Evolutionary conservation across 2,329 filamentous ascomycete species (phyloP).

Genomic region (Neobulgaria alba): DNA sequence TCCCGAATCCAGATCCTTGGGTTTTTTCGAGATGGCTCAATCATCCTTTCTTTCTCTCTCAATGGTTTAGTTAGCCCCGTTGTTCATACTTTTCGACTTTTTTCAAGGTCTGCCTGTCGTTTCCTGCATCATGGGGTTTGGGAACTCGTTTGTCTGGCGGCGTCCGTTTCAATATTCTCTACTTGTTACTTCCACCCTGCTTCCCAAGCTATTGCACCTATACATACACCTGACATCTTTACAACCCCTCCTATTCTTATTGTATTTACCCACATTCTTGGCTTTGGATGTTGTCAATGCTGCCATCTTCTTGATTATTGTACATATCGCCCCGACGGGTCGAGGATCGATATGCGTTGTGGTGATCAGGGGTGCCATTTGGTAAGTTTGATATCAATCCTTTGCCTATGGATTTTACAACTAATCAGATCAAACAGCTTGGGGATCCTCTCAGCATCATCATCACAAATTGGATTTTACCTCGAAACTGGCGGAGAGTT

Average conservation of each 20-base stretch:
- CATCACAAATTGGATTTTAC: constrained; percentile 32
- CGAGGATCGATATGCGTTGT: too few relatives aligned
- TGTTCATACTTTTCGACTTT: too few relatives aligned
- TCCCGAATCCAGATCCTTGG: too few relatives aligned
- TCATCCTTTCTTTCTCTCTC: too few relatives aligned
- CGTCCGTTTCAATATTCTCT: constrained; percentile 13
- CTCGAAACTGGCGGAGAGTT: constrained; percentile 33
- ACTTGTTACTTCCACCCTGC: constrained; percentile 6
- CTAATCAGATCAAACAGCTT: too few relatives aligned
- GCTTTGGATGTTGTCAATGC: constrained; percentile 30
- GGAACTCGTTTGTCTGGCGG: too few relatives aligned
- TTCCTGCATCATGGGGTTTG: too few relatives aligned
- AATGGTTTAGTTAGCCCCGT: too few relatives aligned
- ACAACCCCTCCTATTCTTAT: constrained; percentile 22
- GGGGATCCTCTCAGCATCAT: constrained; percentile 15
- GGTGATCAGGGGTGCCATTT: not conserved
- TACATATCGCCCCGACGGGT: too few relatives aligned
- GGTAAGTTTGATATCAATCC: not conserved
- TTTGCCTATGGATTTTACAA: too few relatives aligned
- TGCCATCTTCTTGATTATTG: constrained; percentile 24
- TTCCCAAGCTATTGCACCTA: constrained; percentile 12
- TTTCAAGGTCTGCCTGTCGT: too few relatives aligned
- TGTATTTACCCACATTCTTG: constrained; percentile 33
- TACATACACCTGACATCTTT: constrained; percentile 10
- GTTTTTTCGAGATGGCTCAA: too few relatives aligned